These are phyloP conservation scores for Macrocystidia cucumis DNA, from an alignment of 1,284 basidiomycete species.

Conservation along the genomic window DNA sequence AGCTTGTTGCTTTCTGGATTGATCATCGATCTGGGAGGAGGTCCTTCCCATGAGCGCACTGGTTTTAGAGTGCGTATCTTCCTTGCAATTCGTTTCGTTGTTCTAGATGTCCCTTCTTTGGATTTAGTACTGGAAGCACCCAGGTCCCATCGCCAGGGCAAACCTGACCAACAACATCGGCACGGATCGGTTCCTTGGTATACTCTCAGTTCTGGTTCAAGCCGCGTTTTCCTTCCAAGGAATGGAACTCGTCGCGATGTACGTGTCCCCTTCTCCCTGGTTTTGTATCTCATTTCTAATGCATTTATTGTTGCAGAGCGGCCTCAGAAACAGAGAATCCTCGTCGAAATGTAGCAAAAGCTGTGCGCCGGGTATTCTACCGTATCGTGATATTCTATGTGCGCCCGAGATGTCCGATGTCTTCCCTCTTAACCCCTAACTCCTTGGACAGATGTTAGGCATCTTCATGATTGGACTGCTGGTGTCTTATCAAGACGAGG, in stretches of 20 bases:
- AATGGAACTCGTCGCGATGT: conserved; percentile 79
- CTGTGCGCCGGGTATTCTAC: conserved; percentile 76
- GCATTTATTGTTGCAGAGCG: conserved; percentile 30
- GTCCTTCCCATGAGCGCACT: conserved; percentile 46
- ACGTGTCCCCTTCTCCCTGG: conserved; percentile 18
- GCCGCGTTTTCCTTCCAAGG: conserved; percentile 83
- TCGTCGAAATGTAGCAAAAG: conserved; percentile 71
- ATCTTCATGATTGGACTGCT: conserved; percentile 76
- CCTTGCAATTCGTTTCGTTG: no score
- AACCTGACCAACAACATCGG: conserved; percentile 34
- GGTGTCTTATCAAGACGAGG: conserved; percentile 62
- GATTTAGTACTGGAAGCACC: conserved; percentile 63
- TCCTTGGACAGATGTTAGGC: conserved; percentile 44
- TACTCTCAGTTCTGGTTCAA: conserved; percentile 64
- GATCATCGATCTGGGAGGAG: conserved; percentile 67
- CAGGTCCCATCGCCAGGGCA: conserved; percentile 48
- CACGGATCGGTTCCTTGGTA: conserved; percentile 59
- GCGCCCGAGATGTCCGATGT: conserved; percentile 8
- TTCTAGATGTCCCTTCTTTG: background rate
- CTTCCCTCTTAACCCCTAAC: conserved; percentile 6
- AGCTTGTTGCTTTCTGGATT: conserved; percentile 59
- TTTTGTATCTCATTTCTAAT: background rate
- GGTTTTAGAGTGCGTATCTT: conserved; percentile 46
- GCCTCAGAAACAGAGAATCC: conserved; percentile 74
- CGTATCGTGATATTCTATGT: conserved; percentile 74